Evolutionary conservation across 2,329 filamentous ascomycete species (phyloP).

Genomic region (Berkeleyomyces rouxiae): DNA sequence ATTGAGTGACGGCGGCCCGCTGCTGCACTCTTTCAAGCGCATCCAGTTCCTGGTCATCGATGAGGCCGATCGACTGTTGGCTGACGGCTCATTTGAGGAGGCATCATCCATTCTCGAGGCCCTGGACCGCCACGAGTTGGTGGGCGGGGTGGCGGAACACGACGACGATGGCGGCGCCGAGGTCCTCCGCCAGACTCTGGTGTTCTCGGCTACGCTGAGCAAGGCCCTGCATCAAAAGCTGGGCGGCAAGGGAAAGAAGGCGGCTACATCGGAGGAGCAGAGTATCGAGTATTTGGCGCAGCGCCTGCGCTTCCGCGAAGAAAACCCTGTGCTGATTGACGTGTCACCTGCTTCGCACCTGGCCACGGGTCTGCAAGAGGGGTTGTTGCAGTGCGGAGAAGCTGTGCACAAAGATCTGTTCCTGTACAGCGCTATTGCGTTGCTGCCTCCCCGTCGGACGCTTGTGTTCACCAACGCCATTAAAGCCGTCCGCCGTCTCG

Average conservation of each 20-base stretch:
- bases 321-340: conserved; percentile 79
- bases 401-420: conserved; percentile 96
- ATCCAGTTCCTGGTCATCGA: conserved; percentile 80
- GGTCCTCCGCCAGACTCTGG: conserved; percentile 60
- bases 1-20: conserved; percentile 54
- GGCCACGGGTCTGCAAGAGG: conserved; percentile 72
- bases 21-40: conserved; percentile 53
- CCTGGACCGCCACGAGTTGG: conserved; percentile 49
- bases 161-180: conserved; percentile 31
- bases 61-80: conserved; percentile 82
- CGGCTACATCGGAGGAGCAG: conserved; percentile 45
- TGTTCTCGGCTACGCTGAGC: conserved; percentile 94
- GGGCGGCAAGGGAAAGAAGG: conserved; percentile 50
- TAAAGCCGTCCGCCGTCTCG: conserved; percentile 71
- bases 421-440: conserved; percentile 70
- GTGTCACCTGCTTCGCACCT: conserved; percentile 80
- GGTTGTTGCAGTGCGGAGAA: conserved; percentile 66
- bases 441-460: conserved; percentile 65
- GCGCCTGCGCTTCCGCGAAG: conserved; percentile 72
- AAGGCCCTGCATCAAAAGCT: conserved; percentile 84
- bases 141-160: conserved; percentile 31
- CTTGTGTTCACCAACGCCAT: conserved; percentile 95
- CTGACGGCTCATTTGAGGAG: conserved; percentile 90
- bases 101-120: conserved; percentile 72
- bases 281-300: conserved; percentile 59